Conservation (phyloP, 1,139 yeast species). For the Casaregolazyma suthepensis region DNA sequence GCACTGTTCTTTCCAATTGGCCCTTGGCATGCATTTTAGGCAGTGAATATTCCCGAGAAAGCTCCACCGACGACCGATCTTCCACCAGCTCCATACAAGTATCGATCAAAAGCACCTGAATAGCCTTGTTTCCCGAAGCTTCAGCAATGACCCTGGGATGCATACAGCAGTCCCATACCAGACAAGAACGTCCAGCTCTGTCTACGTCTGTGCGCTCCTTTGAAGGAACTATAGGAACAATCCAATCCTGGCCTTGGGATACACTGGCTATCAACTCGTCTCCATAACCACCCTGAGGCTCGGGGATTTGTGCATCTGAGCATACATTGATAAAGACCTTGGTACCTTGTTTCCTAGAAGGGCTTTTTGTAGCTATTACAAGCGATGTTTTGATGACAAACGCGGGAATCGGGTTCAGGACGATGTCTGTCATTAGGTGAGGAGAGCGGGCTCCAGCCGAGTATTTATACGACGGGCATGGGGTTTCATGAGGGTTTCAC, state of each 20-base stretch:
- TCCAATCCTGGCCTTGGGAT: slow-evolving; percentile 73
- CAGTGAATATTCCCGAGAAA: slow-evolving; percentile 23
- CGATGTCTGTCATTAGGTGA: slow-evolving; percentile 15
- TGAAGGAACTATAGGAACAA: slow-evolving; percentile 71
- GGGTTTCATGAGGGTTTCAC: no score
- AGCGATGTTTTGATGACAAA: slow-evolving; percentile 61
- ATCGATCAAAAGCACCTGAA: slow-evolving; percentile 57
- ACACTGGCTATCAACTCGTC: slow-evolving; percentile 54
- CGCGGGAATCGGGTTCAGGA: slow-evolving; percentile 47
- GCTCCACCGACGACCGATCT: slow-evolving; percentile 20
- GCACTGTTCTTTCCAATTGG: slow-evolving; percentile 21
- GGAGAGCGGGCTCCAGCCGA: neutral
- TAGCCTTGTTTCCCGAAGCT: slow-evolving; percentile 53
- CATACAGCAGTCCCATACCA: slow-evolving; percentile 64
- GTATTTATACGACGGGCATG: neutral
- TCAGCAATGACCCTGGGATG: slow-evolving; percentile 30
- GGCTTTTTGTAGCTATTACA: slow-evolving; percentile 31
- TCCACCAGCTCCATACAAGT: slow-evolving; percentile 33
- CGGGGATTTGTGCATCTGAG: slow-evolving; percentile 57
- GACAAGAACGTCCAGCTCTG: slow-evolving; percentile 59
- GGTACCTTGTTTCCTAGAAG: slow-evolving; percentile 35
- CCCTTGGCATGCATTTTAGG: slow-evolving; percentile 32
- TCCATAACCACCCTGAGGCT: slow-evolving; percentile 40
- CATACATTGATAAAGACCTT: slow-evolving; percentile 80
- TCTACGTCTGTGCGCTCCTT: slow-evolving; percentile 49